Evolutionary conservation across 2,329 filamentous ascomycete genomes (phyloP).

Genomic region (Rosellinia necatrix): DNA sequence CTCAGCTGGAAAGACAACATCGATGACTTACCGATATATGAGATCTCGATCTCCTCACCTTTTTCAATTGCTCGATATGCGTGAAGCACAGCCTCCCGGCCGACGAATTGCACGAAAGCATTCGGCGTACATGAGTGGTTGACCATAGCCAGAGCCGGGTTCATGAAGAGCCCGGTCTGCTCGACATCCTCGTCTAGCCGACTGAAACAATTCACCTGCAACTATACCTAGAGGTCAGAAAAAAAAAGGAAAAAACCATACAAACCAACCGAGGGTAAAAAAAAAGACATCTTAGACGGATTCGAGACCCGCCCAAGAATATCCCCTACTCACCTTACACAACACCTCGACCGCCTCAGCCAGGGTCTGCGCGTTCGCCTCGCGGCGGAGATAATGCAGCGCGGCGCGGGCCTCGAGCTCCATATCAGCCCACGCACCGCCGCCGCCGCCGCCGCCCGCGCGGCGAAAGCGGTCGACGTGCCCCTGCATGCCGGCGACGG

Average conservation of each 20-base stretch:
- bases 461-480: slow-evolving; percentile 49
- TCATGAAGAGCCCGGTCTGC: slow-evolving; percentile 60
- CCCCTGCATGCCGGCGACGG: slow-evolving; percentile 50
- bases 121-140: slow-evolving; percentile 69
- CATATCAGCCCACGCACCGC: slow-evolving; percentile 50
- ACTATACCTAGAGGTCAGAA: slow-evolving; percentile 44
- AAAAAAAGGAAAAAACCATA: background rate
- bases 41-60: slow-evolving; percentile 64
- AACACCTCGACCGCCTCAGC: slow-evolving; percentile 51
- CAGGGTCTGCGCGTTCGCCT: slow-evolving; percentile 44
- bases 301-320: too few species aligned
- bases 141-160: slow-evolving; percentile 60
- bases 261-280: background rate
- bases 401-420: slow-evolving; percentile 55
- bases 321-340: slow-evolving; percentile 55
- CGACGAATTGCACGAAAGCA: slow-evolving; percentile 60
- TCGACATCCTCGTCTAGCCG: slow-evolving; percentile 57
- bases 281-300: too few species aligned
- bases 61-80: slow-evolving; percentile 54
- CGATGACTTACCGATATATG: slow-evolving; percentile 58
- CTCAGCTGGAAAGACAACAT: background rate
- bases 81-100: slow-evolving; percentile 55
- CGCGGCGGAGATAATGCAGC: slow-evolving; percentile 50
- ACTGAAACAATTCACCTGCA: slow-evolving; percentile 67
- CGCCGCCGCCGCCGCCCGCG: slow-evolving; percentile 29